Evolutionary conservation across 2,329 filamentous ascomycete species (phyloP).

Genomic region (Pseudogymnoascus sp.): DNA sequence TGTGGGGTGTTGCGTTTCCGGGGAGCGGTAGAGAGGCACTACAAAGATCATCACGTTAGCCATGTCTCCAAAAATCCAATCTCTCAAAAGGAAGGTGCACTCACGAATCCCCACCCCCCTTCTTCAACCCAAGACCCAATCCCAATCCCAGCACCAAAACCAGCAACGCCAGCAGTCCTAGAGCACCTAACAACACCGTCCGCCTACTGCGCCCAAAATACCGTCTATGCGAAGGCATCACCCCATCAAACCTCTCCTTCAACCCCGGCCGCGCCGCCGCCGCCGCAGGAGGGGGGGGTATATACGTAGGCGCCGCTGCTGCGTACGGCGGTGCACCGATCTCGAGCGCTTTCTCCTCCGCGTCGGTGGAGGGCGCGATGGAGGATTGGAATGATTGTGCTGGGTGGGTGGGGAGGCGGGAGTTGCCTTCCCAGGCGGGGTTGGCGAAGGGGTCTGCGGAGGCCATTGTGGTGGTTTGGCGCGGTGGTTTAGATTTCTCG

Average conservation of each 20-base stretch:
- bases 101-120: neutral
- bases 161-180: slow-evolving; percentile 14
- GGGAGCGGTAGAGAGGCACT: slow-evolving; percentile 39
- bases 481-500: neutral
- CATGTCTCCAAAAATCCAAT: neutral
- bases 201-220: slow-evolving; percentile 15
- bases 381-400: neutral
- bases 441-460: neutral
- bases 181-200: slow-evolving; percentile 7
- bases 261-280: neutral
- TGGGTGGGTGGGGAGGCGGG: neutral
- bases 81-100: slow-evolving; percentile 8
- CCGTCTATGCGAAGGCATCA: slow-evolving; percentile 5
- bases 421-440: neutral
- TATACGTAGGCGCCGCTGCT: neutral
- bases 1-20: slow-evolving; percentile 43
- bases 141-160: slow-evolving; percentile 14
- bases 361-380: neutral
- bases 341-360: neutral
- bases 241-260: neutral
- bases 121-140: slow-evolving; percentile 16
- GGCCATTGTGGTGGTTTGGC: neutral
- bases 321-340: neutral
- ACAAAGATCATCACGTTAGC: neutral
- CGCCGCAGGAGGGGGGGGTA: neutral